Evolutionary conservation across 2,329 filamentous ascomycete species (phyloP).

Genomic region (Sphaerulina vaccinii): DNA sequence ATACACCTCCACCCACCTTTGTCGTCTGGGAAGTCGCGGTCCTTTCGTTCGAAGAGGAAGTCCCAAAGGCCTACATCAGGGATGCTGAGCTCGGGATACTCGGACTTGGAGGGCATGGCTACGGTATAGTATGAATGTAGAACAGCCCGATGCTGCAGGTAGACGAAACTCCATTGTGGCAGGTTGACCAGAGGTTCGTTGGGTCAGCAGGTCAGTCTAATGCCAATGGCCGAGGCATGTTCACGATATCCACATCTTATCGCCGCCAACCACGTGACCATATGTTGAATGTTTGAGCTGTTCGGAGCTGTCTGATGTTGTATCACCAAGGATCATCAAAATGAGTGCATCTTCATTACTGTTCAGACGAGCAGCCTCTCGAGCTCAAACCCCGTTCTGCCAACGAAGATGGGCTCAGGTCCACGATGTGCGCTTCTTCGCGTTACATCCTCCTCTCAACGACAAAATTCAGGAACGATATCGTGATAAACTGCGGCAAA

Average conservation of each 20-base stretch:
- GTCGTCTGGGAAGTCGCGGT: conserved; percentile 65
- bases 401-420: conserved; percentile 90
- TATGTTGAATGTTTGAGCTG: too few species aligned
- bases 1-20: conserved; percentile 57
- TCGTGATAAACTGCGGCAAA: conserved; percentile 76
- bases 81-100: conserved; percentile 63
- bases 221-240: too few species aligned
- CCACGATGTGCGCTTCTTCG: conserved; percentile 86
- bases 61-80: conserved; percentile 76
- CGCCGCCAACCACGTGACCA: too few species aligned
- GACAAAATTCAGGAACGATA: conserved; percentile 75
- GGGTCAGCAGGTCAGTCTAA: too few species aligned
- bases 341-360: conserved; percentile 27
- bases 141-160: neutral
- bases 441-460: conserved; percentile 63
- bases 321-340: too few species aligned
- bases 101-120: conserved; percentile 25
- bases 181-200: too few species aligned
- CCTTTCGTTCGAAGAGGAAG: conserved; percentile 69
- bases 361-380: conserved; percentile 21
- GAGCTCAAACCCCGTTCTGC: conserved; percentile 27
- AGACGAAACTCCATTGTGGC: neutral
- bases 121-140: neutral
- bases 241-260: too few species aligned
- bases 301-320: too few species aligned